phyloP scores from a whole-genome alignment of 2,329 filamentous ascomycete genomes.

The Fusarium luffae region DNA sequence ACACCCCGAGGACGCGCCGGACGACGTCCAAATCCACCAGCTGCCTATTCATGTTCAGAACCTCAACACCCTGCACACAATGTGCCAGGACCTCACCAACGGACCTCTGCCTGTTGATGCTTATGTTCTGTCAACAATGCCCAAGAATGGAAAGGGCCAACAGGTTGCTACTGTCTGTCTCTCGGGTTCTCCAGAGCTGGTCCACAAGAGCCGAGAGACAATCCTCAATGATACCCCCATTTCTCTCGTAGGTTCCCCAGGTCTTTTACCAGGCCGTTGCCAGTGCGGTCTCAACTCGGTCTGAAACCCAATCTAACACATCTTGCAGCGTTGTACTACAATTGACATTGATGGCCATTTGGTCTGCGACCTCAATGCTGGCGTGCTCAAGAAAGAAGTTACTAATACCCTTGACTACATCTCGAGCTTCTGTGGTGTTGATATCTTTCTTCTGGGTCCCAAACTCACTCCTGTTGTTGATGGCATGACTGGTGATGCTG shows the following conservation, averaged over 20 bases:
- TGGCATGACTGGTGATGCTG: conserved; percentile 78
- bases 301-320: conserved; percentile 15
- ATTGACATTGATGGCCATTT: conserved; percentile 94
- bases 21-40: conserved; percentile 86
- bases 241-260: conserved; percentile 76
- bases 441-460: conserved; percentile 94
- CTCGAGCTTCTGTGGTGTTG: conserved; percentile 88
- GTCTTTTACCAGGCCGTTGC: neutral
- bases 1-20: conserved; percentile 86
- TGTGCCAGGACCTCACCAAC: conserved; percentile 85
- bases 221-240: conserved; percentile 94
- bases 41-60: conserved; percentile 93
- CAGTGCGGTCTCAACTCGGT: neutral
- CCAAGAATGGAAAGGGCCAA: conserved; percentile 74
- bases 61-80: conserved; percentile 78
- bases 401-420: conserved; percentile 88
- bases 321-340: conserved; percentile 81
- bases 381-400: conserved; percentile 78
- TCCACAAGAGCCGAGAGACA: conserved; percentile 88
- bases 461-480: conserved; percentile 84
- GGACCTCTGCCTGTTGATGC: conserved; percentile 80
- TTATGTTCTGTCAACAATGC: conserved; percentile 83
- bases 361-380: conserved; percentile 77
- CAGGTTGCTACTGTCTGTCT: conserved; percentile 90
- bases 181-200: conserved; percentile 85